phyloP scores from a whole-genome alignment of 2,329 filamentous ascomycete genomes.

The Pseudocercospora fijiensis region DNA sequence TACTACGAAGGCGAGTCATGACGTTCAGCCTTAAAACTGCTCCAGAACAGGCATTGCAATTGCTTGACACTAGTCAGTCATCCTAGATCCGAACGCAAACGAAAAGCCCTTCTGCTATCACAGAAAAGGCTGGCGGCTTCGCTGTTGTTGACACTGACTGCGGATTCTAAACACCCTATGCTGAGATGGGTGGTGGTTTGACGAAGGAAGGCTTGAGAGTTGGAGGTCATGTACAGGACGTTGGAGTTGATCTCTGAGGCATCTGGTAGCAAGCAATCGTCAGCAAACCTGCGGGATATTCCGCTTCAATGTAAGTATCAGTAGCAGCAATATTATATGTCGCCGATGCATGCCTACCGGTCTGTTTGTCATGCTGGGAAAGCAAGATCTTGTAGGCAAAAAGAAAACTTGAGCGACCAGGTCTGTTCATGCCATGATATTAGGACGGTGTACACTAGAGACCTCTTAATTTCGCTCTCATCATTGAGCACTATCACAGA shows the following conservation, averaged over 20 bases:
- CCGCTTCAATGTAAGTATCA: background rate
- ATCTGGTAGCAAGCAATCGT: background rate
- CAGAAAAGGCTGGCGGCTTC: background rate
- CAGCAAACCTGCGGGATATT: background rate
- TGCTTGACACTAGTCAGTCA: background rate
- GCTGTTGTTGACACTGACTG: background rate
- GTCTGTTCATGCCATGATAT: background rate
- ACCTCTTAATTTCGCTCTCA: background rate
- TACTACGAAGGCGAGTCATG: slow-evolving; percentile 1
- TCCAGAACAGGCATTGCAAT: background rate
- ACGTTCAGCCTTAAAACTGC: background rate
- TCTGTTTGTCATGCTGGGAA: background rate
- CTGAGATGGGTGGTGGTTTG: background rate
- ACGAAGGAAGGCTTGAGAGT: background rate
- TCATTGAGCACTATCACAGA: background rate
- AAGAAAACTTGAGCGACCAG: background rate
- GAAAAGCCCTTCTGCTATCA: background rate
- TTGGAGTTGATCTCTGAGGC: background rate
- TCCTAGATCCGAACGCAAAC: background rate
- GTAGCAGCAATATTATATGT: background rate
- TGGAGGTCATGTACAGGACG: background rate
- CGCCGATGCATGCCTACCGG: background rate
- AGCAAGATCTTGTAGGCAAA: background rate
- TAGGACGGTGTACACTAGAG: background rate
- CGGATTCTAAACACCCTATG: background rate